Percentiles rank a stretch among this genome's conserved stretches.
phyloP scores from a whole-genome alignment of 1,284 basidiomycete species.

The Laetiporus sulphureus region DNA sequence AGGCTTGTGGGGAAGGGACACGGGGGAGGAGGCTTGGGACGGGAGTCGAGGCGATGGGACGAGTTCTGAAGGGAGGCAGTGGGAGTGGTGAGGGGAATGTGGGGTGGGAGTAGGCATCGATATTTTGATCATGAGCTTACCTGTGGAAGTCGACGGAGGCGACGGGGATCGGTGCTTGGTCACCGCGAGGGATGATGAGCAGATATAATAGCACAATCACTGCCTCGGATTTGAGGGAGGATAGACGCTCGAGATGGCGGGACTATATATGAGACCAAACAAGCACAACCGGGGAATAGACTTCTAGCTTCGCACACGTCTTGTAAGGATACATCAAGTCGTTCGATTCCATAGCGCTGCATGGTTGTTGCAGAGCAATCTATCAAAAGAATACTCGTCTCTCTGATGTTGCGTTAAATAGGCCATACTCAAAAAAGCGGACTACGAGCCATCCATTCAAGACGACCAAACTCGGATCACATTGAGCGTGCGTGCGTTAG shows the following conservation, averaged over 20 bases:
- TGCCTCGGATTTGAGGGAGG: not conserved
- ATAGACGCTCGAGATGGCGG: conserved; percentile 1
- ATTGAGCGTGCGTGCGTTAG: no score
- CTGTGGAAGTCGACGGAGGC: conserved; percentile 12
- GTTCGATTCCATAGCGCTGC: no score
- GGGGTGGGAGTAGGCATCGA: conserved; percentile 25
- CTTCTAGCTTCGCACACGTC: no score
- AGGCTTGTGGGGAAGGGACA: conserved; percentile 23
- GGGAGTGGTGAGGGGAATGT: conserved; percentile 29
- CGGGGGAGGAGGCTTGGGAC: conserved; percentile 23
- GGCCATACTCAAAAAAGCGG: no score
- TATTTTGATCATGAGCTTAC: conserved; percentile 21
- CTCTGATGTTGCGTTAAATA: no score
- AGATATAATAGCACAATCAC: no score
- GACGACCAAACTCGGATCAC: no score
- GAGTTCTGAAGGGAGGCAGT: conserved; percentile 25
- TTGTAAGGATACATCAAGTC: no score
- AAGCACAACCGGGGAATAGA: conserved; percentile 3
- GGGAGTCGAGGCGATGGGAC: conserved; percentile 20
- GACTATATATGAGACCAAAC: conserved; percentile 5
- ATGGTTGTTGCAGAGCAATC: no score
- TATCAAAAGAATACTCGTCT: no score
- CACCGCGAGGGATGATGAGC: not conserved
- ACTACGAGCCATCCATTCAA: no score
- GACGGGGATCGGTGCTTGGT: not conserved